Base-by-base conservation (phyloP, 1,284 basidiomycete genomes). In the Afroboletus lepidellus region DNA sequence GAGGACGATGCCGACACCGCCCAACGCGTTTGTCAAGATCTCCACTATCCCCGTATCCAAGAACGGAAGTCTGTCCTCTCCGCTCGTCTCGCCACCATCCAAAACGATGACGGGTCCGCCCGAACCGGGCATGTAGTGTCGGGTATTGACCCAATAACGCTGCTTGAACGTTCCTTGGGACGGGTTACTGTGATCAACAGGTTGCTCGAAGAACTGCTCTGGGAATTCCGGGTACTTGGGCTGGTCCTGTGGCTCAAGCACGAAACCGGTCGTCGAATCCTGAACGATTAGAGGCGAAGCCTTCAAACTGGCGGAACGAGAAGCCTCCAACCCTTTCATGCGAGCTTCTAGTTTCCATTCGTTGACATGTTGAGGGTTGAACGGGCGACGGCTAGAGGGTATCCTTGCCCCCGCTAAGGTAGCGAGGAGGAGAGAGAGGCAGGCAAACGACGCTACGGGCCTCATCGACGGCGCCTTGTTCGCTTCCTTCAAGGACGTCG, bases 81-180 rank as follows among this genome's bases (percentile, higher is more conserved):
- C 89, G 53, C 79, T 85, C 4, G 90, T 93, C 72, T 95, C 92
- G 9, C 92, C 92, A 20, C 90, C 88, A 66, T 94, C 89, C 44
- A 94, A 72, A 11, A 92, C 78, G 62, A 90, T 84, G 24, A 95
- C 85, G 0, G 92, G 92, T 5, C 84, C 87, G 42, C 84, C 83
- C 2, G 78, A 72, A 12, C 84, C 79, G 0, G 85, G 77, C 54
- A 80, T 77, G 70, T 96, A 98, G 69, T 92, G 84, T 30, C 87
- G 80, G n/a, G 81, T 81, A 65, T 87, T 94, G 43, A 94, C 77
- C 93, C 94, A 98, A 72, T 94, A 98, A 24, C 90, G 78, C 63
- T 92, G 89, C 45, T 73, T 69, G 68, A 86, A 92, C 3, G 79
- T 84, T 49, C 77, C 74, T 21, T 73, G 71, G 20, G 73, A 71